Evolutionary conservation across 2,329 filamentous ascomycete species (phyloP).

Genomic region (Xylariaceae sp.): DNA sequence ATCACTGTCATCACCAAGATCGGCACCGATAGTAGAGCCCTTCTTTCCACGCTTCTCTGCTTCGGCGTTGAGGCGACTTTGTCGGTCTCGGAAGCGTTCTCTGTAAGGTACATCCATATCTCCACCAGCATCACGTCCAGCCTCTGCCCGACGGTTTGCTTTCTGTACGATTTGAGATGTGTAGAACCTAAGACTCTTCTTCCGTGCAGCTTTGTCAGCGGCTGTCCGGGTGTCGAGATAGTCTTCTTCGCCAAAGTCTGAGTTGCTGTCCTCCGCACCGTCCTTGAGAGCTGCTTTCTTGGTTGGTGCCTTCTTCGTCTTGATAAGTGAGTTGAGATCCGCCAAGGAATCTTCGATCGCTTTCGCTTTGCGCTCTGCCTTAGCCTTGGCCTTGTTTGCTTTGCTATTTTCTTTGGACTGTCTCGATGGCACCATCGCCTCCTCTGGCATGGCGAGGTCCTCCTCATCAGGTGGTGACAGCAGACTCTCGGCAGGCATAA

Average conservation of each 20-base stretch:
- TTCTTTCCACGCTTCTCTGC: constrained; percentile 79
- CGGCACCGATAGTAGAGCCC: constrained; percentile 59
- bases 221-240: constrained; percentile 73
- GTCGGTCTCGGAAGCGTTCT: constrained; percentile 81
- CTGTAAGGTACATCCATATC: constrained; percentile 83
- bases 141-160: constrained; percentile 75
- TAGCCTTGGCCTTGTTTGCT: constrained; percentile 39
- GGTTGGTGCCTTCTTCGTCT: constrained; percentile 44
- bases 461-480: constrained; percentile 28
- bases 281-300: constrained; percentile 36
- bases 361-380: constrained; percentile 43
- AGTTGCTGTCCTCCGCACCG: constrained; percentile 56
- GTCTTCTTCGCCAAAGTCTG: constrained; percentile 92
- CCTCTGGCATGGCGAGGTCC: constrained; percentile 35
- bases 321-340: constrained; percentile 64
- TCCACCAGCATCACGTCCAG: constrained; percentile 71
- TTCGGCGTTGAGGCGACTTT: constrained; percentile 82
- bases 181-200: constrained; percentile 95
- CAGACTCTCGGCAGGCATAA: constrained; percentile 15
- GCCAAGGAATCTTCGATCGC: constrained; percentile 69
- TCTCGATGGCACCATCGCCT: constrained; percentile 29
- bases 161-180: constrained; percentile 97
- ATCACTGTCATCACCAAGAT: constrained; percentile 65
- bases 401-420: constrained; percentile 26
- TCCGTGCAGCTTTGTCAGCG: constrained; percentile 82